Conservation (phyloP, 768 basidiomycete species). For the Kwoniella mangroviensis region DNA sequence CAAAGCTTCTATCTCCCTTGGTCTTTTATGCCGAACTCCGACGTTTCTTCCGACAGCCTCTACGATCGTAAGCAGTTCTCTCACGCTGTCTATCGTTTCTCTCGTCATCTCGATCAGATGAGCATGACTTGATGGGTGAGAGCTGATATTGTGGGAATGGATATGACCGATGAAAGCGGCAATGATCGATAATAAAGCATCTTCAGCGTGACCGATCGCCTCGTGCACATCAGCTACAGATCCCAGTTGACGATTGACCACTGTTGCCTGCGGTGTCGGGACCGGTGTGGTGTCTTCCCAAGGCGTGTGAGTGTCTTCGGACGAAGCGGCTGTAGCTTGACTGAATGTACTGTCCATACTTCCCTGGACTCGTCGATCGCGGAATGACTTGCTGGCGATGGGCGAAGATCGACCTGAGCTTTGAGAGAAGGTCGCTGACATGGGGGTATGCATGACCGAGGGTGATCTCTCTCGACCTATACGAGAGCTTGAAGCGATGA, state of each 20-base stretch:
- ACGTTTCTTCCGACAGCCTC: conserved; percentile 78
- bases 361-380: conserved; percentile 23
- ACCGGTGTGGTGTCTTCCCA: conserved; percentile 34
- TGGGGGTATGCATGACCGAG: conserved; percentile 26
- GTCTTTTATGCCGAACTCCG: conserved; percentile 63
- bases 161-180: conserved; percentile 98
- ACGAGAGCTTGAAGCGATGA: conserved; percentile 15
- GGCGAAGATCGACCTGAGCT: conserved; percentile 33
- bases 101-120: conserved; percentile 93
- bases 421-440: conserved; percentile 36
- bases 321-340: conserved; percentile 15
- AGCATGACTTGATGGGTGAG: conserved; percentile 90
- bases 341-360: conserved; percentile 36
- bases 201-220: conserved; percentile 76
- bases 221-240: conserved; percentile 28
- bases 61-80: conserved; percentile 85
- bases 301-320: conserved; percentile 22
- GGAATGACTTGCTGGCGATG: conserved; percentile 15
- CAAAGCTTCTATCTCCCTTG: conserved; percentile 69
- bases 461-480: conserved; percentile 29
- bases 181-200: conserved; percentile 87
- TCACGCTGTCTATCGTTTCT: conserved; percentile 90
- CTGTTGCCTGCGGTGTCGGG: conserved; percentile 21
- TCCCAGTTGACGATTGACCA: conserved; percentile 19
- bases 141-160: conserved; percentile 84